These are phyloP conservation scores for Myrmaecium sp. DNA, from an alignment of 2,329 filamentous ascomycete genomes.

Conservation along the genomic window DNA sequence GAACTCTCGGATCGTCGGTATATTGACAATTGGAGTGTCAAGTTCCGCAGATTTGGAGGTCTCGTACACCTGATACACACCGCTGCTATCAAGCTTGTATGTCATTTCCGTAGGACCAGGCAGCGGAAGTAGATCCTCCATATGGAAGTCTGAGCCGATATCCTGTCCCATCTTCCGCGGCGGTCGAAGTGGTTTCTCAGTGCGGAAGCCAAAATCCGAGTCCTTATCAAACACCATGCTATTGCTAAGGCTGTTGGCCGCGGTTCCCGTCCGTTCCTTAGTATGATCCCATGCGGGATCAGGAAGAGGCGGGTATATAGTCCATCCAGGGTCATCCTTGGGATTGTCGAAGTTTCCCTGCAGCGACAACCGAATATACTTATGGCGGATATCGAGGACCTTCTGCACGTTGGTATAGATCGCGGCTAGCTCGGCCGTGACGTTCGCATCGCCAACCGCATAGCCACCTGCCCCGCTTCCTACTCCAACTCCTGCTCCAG, in stretches of 20 bases:
- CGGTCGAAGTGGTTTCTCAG: slow-evolving; percentile 18
- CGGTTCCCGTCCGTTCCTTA: slow-evolving; percentile 22
- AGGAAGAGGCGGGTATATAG: slow-evolving; percentile 79
- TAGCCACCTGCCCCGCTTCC: slow-evolving; percentile 46
- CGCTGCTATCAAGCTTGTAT: slow-evolving; percentile 64
- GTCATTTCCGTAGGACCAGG: slow-evolving; percentile 54
- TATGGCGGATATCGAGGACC: slow-evolving; percentile 72
- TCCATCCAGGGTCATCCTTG: slow-evolving; percentile 67
- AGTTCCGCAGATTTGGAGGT: slow-evolving; percentile 43
- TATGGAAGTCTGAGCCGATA: slow-evolving; percentile 82
- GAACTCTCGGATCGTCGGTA: slow-evolving; percentile 88
- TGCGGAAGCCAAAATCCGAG: slow-evolving; percentile 10
- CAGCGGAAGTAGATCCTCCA: slow-evolving; percentile 60
- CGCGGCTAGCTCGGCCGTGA: slow-evolving; percentile 65
- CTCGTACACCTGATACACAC: slow-evolving; percentile 87
- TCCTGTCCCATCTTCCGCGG: slow-evolving; percentile 75
- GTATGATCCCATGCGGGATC: slow-evolving; percentile 73
- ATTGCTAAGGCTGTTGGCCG: slow-evolving; percentile 19
- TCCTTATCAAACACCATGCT: slow-evolving; percentile 18
- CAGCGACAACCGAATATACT: slow-evolving; percentile 72
- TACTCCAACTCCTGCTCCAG: slow-evolving; percentile 41
- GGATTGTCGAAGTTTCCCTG: slow-evolving; percentile 76
- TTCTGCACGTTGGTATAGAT: slow-evolving; percentile 87
- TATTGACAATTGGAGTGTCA: slow-evolving; percentile 54
- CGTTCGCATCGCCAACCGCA: slow-evolving; percentile 56